Base-by-base conservation (phyloP, 2,329 filamentous ascomycete species). In the Fusarium sp. region DNA sequence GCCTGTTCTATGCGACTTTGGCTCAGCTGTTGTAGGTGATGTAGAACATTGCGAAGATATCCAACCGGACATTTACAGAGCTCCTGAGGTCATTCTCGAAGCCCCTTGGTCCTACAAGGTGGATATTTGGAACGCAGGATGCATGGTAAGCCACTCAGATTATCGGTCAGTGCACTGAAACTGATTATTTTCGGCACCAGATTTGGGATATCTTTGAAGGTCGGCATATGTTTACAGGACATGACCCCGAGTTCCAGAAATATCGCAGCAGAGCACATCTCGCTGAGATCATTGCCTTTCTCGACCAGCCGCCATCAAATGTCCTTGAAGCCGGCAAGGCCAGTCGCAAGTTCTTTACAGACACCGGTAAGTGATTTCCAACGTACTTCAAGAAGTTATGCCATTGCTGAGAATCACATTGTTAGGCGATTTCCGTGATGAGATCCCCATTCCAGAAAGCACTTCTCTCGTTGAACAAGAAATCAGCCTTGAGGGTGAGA, bases 101-200 rank as follows among this genome's bases (percentile, higher is more conserved):
- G 79, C 74, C 7, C 81, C 83, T 4, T 89, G 86, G 87, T 79
- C 79, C 0, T 86, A 84, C 58, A 79, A 81, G 24, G 80, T 86
- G 20, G 87, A 89, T 77, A 85, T 89, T 59, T 90, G 87, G 87
- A 87, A 86, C 63, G 81, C 82, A 7, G 86, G 86, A 14, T 85
- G 83, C 62, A 83, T 88, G 86, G 85, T 87, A 80, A 79, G 82
- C 45, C 52, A 33, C n/a, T 5, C 15, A 49, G 33, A n/a, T 3
- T 5, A n/a, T 10, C 8, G 3, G 6, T 5, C 4, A 24, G 18
- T n/a, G 28, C 22, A 18, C 11, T 45, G 49, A 15, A 24, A 48
- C 26, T 65, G 14, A 72, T 14, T 13, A 31, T 2, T 33, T 5
- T 18, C 6, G 12, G 3, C 5, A 28, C 15, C 61, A 87, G 85